Evolutionary conservation across 1,284 basidiomycete genomes (phyloP).

Genomic region (Ceratobasidium theobromae): DNA sequence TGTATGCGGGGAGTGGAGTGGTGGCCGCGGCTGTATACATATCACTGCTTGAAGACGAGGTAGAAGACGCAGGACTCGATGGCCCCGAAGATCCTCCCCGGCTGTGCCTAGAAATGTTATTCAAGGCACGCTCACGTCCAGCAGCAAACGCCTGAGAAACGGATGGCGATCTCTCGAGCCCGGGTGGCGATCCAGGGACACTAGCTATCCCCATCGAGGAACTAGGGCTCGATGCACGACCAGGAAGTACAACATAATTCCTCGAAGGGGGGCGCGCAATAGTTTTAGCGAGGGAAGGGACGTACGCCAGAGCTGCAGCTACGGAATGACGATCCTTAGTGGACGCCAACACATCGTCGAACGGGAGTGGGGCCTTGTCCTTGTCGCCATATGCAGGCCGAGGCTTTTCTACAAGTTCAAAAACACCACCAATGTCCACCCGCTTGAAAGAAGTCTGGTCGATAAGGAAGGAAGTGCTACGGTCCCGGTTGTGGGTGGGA

Average conservation of each 20-base stretch:
- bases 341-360: not conserved
- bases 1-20: slow-evolving; percentile 16
- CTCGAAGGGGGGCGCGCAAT: not conserved
- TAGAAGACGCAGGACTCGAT: not conserved
- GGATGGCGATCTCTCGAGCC: not conserved
- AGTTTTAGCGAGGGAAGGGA: not conserved
- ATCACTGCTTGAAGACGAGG: not conserved
- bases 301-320: too few relatives aligned
- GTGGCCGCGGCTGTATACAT: not conserved
- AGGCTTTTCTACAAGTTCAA: not conserved
- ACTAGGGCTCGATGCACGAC: not conserved
- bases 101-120: not conserved
- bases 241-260: slow-evolving; percentile 8
- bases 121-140: slow-evolving; percentile 5
- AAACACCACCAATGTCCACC: not conserved
- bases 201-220: too few relatives aligned
- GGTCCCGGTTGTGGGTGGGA: slow-evolving; percentile 10
- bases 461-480: slow-evolving; percentile 12
- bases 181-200: not conserved
- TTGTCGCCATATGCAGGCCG: too few relatives aligned
- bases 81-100: not conserved
- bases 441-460: slow-evolving; percentile 5
- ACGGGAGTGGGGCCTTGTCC: not conserved
- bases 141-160: slow-evolving; percentile 17
- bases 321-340: slow-evolving; percentile 2